Evolutionary conservation across 2,329 filamentous ascomycete species (phyloP), one percentile per base, ranked within the genome.

Genomic region (Calcarisporium arbuscula): DNA sequence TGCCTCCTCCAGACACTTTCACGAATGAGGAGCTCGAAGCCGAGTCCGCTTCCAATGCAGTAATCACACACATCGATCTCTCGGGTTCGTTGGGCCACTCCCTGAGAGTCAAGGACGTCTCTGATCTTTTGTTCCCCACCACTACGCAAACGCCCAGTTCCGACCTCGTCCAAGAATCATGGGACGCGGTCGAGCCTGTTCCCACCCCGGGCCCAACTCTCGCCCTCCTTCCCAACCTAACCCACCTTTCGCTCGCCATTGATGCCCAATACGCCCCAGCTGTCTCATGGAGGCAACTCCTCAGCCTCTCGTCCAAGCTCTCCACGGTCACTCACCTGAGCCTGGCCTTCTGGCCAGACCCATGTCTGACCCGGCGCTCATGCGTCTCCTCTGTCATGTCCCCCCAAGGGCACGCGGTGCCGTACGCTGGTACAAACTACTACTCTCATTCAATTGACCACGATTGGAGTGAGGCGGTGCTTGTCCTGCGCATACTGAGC

Each of bases 271-370:
- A 49, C 25, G 32, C 45, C 4, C 43, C 49, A 14, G 51, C 53
- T 6, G 62, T 65, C 12, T 77, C 74, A 1, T 81, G 77, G 77
- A 70, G 66, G 30, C 72, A 77, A 22, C 64, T 81, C 5, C 58
- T 81, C 17, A 46, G 62, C 3, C 52, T 81, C n/a, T 66, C 73
- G 0, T 51, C 60, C 9, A 74, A 70, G 43, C 51, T 77, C 6
- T 64, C 64, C 1, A 67, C 62, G 11, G 54, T 81, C 25, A 81
- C 77, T 2, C 75, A 81, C 46, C 60, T 81, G 26, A 77, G 69
- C 43, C 62, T 81, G 6, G 74, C 75, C 12, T 72, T 70, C 49
- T 81, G 77, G 77, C 77, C 77, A 2, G 65, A 68, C 32, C 77
- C 77, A 3, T 67, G 65, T 12, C 55, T 77, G n/a, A 74, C 73